Conservation (phyloP, 2,329 filamentous ascomycete genomes). For the Uncinocarpus reesii region DNA sequence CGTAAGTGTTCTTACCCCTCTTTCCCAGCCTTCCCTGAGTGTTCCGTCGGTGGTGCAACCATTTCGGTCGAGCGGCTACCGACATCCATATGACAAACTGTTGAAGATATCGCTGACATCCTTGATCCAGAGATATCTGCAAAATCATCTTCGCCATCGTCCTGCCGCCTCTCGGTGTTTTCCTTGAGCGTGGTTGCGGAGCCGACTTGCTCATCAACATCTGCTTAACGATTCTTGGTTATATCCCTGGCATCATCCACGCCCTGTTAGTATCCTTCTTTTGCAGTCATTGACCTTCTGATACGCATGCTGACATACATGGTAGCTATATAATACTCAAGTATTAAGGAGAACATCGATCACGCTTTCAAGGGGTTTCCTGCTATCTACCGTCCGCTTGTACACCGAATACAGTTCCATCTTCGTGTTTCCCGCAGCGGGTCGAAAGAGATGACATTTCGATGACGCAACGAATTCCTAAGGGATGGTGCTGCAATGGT, state of each 20-base stretch:
- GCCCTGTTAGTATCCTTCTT: constrained; percentile 54
- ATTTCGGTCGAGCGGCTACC: not conserved
- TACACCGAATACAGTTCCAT: not conserved
- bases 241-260: constrained; percentile 80
- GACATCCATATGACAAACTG: not conserved
- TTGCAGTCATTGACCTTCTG: not conserved
- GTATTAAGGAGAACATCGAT: constrained; percentile 14
- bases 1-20: constrained; percentile 30
- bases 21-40: constrained; percentile 2
- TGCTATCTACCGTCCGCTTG: no score
- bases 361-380: not conserved
- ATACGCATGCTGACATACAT: constrained; percentile 1
- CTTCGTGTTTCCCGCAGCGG: not conserved
- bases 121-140: constrained; percentile 55
- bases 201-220: constrained; percentile 88
- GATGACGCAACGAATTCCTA: not conserved
- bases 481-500: not conserved
- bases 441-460: not conserved
- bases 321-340: constrained; percentile 18
- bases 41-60: not conserved
- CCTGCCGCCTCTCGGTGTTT: constrained; percentile 82
- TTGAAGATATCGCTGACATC: not conserved
- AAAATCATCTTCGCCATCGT: constrained; percentile 82
- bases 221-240: constrained; percentile 67
- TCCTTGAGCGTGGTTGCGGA: constrained; percentile 85